Conservation (phyloP, 2,329 filamentous ascomycete species). For the Dryadomyces quercus-mongolicae region DNA sequence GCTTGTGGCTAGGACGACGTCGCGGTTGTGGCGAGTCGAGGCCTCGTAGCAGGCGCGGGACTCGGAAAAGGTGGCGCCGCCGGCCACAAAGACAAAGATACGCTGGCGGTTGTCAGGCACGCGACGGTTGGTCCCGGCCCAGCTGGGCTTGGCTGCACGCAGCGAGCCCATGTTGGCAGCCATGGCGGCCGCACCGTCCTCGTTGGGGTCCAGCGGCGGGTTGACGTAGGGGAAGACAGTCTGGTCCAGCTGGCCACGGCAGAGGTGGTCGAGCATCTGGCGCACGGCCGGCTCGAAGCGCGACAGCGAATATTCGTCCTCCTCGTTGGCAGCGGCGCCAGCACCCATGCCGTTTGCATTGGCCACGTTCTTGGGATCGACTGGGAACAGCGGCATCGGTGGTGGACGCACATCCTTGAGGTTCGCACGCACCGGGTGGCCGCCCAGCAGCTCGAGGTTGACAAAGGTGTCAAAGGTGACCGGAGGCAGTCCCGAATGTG, state of each 20-base stretch:
- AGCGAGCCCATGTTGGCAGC: slow-evolving; percentile 50
- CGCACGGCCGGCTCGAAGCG: slow-evolving; percentile 76
- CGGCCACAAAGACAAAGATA: slow-evolving; percentile 88
- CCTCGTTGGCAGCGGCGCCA: slow-evolving; percentile 19
- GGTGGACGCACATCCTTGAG: slow-evolving; percentile 67
- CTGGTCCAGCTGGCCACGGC: slow-evolving; percentile 55
- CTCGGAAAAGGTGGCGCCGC: slow-evolving; percentile 89
- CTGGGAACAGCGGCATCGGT: slow-evolving; percentile 57
- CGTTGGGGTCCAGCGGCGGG: slow-evolving; percentile 51
- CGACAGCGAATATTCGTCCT: slow-evolving; percentile 75
- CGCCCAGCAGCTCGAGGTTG: slow-evolving; percentile 75
- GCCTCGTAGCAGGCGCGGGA: slow-evolving; percentile 81
- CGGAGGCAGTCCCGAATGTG: slow-evolving; percentile 67
- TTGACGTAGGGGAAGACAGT: slow-evolving; percentile 60
- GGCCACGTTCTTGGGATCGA: slow-evolving; percentile 36
- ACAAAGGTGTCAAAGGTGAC: slow-evolving; percentile 60
- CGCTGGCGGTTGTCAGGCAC: slow-evolving; percentile 75
- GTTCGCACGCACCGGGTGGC: slow-evolving; percentile 44
- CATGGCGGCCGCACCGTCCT: slow-evolving; percentile 39
- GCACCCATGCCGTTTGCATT: slow-evolving; percentile 10
- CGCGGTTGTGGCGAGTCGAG: slow-evolving; percentile 57
- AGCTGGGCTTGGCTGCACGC: slow-evolving; percentile 84
- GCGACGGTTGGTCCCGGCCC: slow-evolving; percentile 72
- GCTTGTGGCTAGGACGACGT: slow-evolving; percentile 78
- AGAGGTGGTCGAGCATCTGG: slow-evolving; percentile 65